Percentiles rank a stretch among this genome's conserved stretches.
Conservation (phyloP, 371 early-diverging fungal genomes). For the Mortierella sp. region DNA sequence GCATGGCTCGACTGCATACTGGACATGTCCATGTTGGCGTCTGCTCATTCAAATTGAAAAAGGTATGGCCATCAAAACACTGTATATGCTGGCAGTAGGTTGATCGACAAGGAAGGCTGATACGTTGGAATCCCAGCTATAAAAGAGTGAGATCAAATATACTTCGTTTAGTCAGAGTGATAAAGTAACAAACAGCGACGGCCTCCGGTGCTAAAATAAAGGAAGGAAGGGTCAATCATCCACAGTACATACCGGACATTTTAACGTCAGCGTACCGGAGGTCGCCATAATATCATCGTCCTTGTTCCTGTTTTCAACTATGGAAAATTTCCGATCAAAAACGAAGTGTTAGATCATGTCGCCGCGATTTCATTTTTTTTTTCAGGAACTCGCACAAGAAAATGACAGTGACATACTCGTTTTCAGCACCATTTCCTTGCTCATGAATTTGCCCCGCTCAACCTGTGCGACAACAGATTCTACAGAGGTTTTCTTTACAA, state of each 20-base stretch:
- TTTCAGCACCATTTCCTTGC: constrained; percentile 59
- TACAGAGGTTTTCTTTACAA: constrained; percentile 60
- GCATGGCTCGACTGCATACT: constrained; percentile 68
- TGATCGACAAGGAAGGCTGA: constrained; percentile 70
- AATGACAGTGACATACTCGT: constrained; percentile 55
- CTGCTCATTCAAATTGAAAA: constrained; percentile 75
- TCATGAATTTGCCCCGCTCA: constrained; percentile 49
- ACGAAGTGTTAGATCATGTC: neutral
- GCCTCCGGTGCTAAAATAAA: too few species aligned
- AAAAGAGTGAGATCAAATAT: neutral
- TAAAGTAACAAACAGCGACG: too few species aligned
- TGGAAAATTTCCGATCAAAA: neutral
- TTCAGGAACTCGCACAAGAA: neutral
- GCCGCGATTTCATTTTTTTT: neutral
- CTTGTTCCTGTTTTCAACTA: constrained; percentile 53
- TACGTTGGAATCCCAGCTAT: constrained; percentile 72
- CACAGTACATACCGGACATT: constrained; percentile 62
- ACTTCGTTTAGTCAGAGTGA: too few species aligned
- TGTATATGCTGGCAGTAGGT: constrained; percentile 73
- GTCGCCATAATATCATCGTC: constrained; percentile 66
- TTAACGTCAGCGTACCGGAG: constrained; percentile 63
- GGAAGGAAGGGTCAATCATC: neutral
- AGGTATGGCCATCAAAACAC: constrained; percentile 79
- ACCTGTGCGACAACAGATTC: constrained; percentile 57
- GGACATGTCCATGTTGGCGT: constrained; percentile 82